Conservation (phyloP, 1,284 basidiomycete genomes). For the Ganoderma boninense region DNA sequence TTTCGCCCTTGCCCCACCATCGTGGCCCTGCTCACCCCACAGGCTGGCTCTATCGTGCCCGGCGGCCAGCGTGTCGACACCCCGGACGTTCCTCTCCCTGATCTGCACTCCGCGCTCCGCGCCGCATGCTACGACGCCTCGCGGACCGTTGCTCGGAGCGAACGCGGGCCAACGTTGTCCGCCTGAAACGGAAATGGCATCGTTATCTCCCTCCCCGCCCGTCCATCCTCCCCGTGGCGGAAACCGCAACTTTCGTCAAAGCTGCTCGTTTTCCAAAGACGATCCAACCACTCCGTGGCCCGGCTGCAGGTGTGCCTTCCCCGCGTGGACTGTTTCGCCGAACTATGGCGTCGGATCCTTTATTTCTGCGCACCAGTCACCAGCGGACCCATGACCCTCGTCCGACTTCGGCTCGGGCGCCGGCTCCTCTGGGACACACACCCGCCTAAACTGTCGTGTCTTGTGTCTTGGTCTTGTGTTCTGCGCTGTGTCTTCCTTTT, state of each 20-base stretch:
- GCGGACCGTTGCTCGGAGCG: neutral
- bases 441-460: neutral
- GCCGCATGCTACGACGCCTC: neutral
- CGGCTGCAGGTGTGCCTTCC: neutral
- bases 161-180: neutral
- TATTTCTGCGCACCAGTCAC: neutral
- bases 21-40: neutral
- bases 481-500: neutral
- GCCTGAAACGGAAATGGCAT: neutral
- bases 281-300: neutral
- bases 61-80: neutral
- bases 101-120: conserved; percentile 7
- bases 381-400: neutral
- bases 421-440: neutral
- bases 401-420: neutral
- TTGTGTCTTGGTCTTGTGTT: neutral
- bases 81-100: conserved; percentile 1
- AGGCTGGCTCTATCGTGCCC: neutral
- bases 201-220: neutral
- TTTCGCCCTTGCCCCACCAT: too few species aligned
- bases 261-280: neutral
- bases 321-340: neutral
- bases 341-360: neutral
- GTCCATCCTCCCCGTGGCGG: neutral
- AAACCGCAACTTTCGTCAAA: neutral